A percentile compares a stretch with the other conserved stretches of the same genome.
Conservation (phyloP, 1,284 basidiomycete genomes). For the Anthracocystis panici-leucophaei region DNA sequence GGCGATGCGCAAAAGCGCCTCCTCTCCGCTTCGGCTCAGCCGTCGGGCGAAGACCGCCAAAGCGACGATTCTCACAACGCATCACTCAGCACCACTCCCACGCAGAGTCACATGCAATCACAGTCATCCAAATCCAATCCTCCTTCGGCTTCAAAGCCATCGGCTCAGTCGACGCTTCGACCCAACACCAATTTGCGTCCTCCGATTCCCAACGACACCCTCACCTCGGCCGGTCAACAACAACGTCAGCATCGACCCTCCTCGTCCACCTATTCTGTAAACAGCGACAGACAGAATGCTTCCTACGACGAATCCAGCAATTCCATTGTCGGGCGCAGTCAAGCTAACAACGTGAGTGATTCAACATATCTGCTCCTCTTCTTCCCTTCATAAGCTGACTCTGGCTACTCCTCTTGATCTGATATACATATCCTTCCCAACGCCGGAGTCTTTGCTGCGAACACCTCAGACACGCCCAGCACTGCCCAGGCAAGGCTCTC, state of each 20-base stretch:
- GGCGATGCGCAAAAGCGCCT: constrained; percentile 42
- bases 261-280: constrained; percentile 23
- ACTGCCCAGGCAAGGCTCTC: constrained; percentile 38
- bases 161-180: constrained; percentile 20
- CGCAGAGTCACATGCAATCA: constrained; percentile 46
- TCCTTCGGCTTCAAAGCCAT: constrained; percentile 25
- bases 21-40: constrained; percentile 8
- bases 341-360: constrained; percentile 25
- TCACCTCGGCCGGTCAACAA: constrained; percentile 5
- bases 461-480: constrained; percentile 37
- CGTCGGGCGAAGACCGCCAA: constrained; percentile 1
- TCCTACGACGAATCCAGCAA: constrained; percentile 32
- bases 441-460: constrained; percentile 9
- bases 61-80: constrained; percentile 36
- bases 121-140: constrained; percentile 25
- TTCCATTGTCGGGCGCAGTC: constrained; percentile 39
- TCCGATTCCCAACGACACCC: constrained; percentile 30
- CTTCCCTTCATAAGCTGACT: not conserved
- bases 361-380: not conserved
- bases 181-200: constrained; percentile 31
- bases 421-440: too few species aligned
- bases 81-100: constrained; percentile 58
- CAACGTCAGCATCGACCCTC: constrained; percentile 32
- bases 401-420: not conserved
- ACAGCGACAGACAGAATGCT: constrained; percentile 18